Evolutionary conservation across 768 basidiomycete genomes (phyloP).

Genomic region (Botryobasidium botryosum): DNA sequence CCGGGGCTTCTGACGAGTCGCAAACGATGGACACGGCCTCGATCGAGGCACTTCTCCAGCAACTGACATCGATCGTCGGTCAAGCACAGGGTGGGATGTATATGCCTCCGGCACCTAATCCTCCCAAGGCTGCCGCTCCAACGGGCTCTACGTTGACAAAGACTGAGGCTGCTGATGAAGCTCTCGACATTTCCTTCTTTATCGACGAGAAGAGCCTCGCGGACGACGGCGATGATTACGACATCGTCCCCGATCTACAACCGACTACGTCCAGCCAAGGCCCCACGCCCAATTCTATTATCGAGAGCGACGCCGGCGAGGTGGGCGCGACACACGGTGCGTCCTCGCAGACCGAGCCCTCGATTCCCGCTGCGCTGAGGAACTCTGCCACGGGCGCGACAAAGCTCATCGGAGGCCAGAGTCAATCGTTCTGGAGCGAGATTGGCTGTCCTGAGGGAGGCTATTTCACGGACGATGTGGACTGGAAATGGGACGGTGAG

Average conservation of each 20-base stretch:
- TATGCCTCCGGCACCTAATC: too few relatives aligned
- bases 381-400: not conserved
- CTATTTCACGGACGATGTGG: constrained; percentile 5
- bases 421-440: not conserved
- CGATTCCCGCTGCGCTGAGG: not conserved
- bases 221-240: constrained; percentile 1
- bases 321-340: constrained; percentile 1
- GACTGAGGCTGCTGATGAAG: too few relatives aligned
- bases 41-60: too few relatives aligned
- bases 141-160: too few relatives aligned
- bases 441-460: constrained; percentile 7
- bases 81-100: too few relatives aligned
- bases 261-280: constrained; percentile 8
- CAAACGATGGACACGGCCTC: too few relatives aligned
- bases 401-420: not conserved
- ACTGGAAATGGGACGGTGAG: constrained; percentile 11
- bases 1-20: too few relatives aligned
- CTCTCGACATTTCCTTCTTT: constrained; percentile 7
- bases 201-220: constrained; percentile 6
- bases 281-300: constrained; percentile 9
- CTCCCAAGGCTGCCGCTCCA: too few relatives aligned
- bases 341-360: too few relatives aligned
- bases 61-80: too few relatives aligned
- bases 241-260: constrained; percentile 6
- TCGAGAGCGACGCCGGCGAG: constrained; percentile 3